These are phyloP conservation scores for Helotiales sp. DNA, from an alignment of 2,329 filamentous ascomycete species.

Conservation along the genomic window DNA sequence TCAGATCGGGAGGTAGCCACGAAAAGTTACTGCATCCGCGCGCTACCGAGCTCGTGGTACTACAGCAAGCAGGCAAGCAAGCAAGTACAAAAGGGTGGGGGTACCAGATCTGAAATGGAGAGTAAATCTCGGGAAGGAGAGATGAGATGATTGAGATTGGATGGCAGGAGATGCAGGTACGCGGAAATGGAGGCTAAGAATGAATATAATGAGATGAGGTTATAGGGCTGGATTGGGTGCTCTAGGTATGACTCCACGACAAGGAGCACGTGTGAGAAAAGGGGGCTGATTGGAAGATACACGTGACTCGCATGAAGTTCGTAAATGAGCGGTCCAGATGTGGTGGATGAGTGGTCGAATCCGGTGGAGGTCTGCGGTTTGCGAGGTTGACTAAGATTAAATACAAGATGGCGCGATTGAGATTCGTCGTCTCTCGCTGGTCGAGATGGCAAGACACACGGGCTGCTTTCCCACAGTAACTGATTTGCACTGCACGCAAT, in stretches of 20 bases:
- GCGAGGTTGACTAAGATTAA: background rate
- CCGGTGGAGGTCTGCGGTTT: background rate
- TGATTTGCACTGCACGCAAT: background rate
- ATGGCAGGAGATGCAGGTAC: background rate
- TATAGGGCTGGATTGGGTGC: no score
- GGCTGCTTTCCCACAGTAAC: background rate
- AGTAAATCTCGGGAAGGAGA: background rate
- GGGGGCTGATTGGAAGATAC: background rate
- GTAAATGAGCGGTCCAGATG: background rate
- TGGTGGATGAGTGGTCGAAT: background rate
- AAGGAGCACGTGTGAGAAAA: background rate
- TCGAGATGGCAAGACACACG: no score
- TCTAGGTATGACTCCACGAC: no score
- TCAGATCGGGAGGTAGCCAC: background rate
- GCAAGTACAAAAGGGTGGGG: background rate
- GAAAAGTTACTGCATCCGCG: conserved; percentile 7
- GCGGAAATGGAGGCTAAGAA: background rate
- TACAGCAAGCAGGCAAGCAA: background rate
- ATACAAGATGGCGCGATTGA: background rate
- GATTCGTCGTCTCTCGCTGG: background rate
- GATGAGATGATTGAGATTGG: background rate
- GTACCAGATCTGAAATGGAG: background rate
- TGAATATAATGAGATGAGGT: background rate
- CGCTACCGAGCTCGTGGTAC: conserved; percentile 6
- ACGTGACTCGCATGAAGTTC: background rate